phyloP scores from a whole-genome alignment of 768 basidiomycete species.

The Mycena chlorophos region DNA sequence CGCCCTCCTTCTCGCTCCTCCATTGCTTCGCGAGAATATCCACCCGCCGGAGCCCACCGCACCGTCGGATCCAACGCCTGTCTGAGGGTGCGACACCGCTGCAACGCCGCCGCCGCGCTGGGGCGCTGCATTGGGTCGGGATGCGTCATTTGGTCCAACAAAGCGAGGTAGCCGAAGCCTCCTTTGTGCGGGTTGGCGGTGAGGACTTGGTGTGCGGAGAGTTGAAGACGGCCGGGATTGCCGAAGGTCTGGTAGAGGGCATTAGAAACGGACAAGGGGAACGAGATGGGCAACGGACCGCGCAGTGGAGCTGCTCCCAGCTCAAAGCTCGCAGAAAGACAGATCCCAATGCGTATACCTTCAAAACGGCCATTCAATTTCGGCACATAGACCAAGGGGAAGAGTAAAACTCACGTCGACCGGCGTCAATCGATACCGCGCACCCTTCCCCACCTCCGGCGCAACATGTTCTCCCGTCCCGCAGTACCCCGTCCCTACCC shows the following conservation, averaged over 20 bases:
- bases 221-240: slow-evolving; percentile 13
- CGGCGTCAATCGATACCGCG: slow-evolving; percentile 12
- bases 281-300: slow-evolving; percentile 2
- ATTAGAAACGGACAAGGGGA: neutral
- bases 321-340: slow-evolving; percentile 15
- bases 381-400: neutral
- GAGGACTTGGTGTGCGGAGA: slow-evolving; percentile 15
- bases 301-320: slow-evolving; percentile 21
- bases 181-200: neutral
- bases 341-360: slow-evolving; percentile 20
- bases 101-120: slow-evolving; percentile 1
- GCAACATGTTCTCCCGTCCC: slow-evolving; percentile 18
- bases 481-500: slow-evolving; percentile 18
- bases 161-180: slow-evolving; percentile 11
- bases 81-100: slow-evolving; percentile 5
- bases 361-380: neutral
- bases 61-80: neutral
- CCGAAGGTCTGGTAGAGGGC: slow-evolving; percentile 16
- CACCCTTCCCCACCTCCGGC: slow-evolving; percentile 12
- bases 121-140: slow-evolving; percentile 15
- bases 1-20: too few relatives aligned
- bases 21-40: too few relatives aligned
- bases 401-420: slow-evolving; percentile 13
- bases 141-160: slow-evolving; percentile 15
- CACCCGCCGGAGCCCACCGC: slow-evolving; percentile 11